Percentiles rank a stretch among this genome's conserved stretches.
These are phyloP conservation scores for Crucibulum laeve DNA, from an alignment of 768 basidiomycete species.

Conservation along the genomic window DNA sequence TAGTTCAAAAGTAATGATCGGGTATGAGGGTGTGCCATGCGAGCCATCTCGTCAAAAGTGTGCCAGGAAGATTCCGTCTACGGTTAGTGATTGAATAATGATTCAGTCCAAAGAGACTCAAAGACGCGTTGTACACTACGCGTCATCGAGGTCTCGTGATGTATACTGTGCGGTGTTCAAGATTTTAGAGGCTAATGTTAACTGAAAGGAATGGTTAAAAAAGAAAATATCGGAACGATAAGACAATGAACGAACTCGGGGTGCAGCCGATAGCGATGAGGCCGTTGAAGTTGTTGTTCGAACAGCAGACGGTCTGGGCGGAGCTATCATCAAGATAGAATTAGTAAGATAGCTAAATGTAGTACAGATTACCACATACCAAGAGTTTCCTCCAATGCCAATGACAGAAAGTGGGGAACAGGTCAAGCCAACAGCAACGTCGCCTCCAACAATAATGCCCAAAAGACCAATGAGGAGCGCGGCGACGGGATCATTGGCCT, in stretches of 20 bases:
- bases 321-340: conserved; percentile 17
- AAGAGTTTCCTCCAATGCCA: conserved; percentile 26
- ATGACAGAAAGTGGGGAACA: conserved; percentile 28
- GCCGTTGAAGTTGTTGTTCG: conserved; percentile 38
- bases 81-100: too few relatives aligned
- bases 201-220: conserved; percentile 10
- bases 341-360: background rate
- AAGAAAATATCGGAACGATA: background rate
- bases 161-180: too few relatives aligned
- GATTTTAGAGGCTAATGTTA: conserved; percentile 17
- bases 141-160: too few relatives aligned
- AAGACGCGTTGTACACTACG: too few relatives aligned
- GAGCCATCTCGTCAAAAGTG: too few relatives aligned
- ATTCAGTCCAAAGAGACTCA: too few relatives aligned
- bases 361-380: conserved; percentile 17
- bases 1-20: too few relatives aligned
- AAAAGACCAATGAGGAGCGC: conserved; percentile 21
- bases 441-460: conserved; percentile 20
- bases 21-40: too few relatives aligned
- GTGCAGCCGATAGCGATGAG: conserved; percentile 38
- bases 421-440: conserved; percentile 24
- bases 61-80: too few relatives aligned
- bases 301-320: conserved; percentile 42
- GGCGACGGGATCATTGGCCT: conserved; percentile 10
- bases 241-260: conserved; percentile 29